Conservation (phyloP, 257 asterid species). For the Knoxia roxburghii region DNA sequence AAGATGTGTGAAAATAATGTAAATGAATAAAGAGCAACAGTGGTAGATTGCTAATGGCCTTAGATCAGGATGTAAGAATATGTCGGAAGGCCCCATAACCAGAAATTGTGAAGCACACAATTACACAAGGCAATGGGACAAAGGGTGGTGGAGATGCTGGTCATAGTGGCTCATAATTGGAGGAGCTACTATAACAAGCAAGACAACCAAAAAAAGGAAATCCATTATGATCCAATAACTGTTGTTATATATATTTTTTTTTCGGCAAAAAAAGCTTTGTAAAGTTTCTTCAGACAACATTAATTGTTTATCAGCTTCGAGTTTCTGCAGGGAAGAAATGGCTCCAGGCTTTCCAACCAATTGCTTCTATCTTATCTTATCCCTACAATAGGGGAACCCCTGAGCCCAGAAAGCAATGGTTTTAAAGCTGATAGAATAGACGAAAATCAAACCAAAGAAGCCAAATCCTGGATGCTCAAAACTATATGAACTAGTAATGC, state of each 20-base stretch:
- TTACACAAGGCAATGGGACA: conserved; percentile 17
- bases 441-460: background rate
- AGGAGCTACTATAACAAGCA: conserved; percentile 22
- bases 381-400: background rate
- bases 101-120: conserved; percentile 17
- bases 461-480: too few species aligned
- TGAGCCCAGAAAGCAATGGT: background rate
- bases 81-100: conserved; percentile 21
- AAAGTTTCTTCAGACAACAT: conserved; percentile 12
- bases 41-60: conserved; percentile 9
- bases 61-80: conserved; percentile 13
- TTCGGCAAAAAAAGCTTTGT: conserved; percentile 12
- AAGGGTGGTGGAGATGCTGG: conserved; percentile 25
- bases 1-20: background rate
- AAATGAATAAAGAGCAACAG: background rate
- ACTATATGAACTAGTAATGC: too few species aligned
- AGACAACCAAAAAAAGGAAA: conserved; percentile 23
- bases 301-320: conserved; percentile 9
- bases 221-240: conserved; percentile 21
- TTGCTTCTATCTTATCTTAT: background rate
- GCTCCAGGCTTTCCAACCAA: conserved; percentile 7
- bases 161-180: conserved; percentile 42
- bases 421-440: too few species aligned
- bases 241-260: conserved; percentile 17
- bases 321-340: conserved; percentile 15